Evolutionary conservation across 345 rosid species (phyloP), one percentile per base, ranked within the genome.

Genomic region (Eucalyptus guilfoylei): DNA sequence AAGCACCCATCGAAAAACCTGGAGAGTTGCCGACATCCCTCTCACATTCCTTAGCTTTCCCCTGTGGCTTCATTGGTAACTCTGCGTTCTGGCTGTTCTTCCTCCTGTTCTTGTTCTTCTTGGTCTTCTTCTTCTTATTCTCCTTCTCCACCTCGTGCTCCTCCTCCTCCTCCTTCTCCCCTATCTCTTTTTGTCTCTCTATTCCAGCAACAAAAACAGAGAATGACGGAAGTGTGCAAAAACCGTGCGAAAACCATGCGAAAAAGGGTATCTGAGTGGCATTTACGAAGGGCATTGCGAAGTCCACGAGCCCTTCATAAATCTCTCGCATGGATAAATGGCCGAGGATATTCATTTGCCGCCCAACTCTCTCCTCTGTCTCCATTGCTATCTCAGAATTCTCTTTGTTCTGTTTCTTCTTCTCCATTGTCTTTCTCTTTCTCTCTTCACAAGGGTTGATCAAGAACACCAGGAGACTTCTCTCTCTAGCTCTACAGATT

Each of bases 11-110:
- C 7, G 9, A 50, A 50, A 50, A 50, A 50, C 54, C 2, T 50
- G 2, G 8, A 16, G 54, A 50, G 55, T 50, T 50, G 21, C 7
- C 21, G 21, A 0, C 54, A 50, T 50, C 21, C 8, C 21, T 50
- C 54, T 49, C 19, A 49, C 19, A 49, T 49, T 49, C 17, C 19
- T 49, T 16, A 3, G 8, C 52, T 49, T 49, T 49, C 52, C 52
- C 0, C 0, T 49, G 8, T 15, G 52, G 19, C 3, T 15, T 1
- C 52, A 49, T 49, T 50, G 21, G 21, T 50, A 50, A 50, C 54
- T 49, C 0, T 49, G 2, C 1, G 2, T 52, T 52, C 0, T 54
- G 2, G 60, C 5, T 21, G 1, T 21, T 54, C 3, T 54, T 19
- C 11, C 11, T 54, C 26, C 0, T 21, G 24, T 8, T 21, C 4